A percentile compares a stretch with the other conserved stretches of the same genome.
These are phyloP conservation scores for Malus fusca DNA, from an alignment of 306 rosid genomes.

Conservation along the genomic window DNA sequence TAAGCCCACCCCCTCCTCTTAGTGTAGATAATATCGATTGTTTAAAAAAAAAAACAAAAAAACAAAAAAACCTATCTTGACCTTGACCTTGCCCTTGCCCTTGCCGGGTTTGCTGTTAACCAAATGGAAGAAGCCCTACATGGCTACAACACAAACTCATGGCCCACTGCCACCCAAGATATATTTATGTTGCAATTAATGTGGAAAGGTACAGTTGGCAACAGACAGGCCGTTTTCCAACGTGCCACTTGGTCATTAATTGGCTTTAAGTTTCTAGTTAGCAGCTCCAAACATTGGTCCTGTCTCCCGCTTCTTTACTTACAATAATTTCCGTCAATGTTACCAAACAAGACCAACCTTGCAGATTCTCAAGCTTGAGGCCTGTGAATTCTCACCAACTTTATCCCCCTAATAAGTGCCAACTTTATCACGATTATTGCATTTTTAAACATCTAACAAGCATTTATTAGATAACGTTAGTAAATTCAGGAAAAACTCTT, in stretches of 20 bases:
- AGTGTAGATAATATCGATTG: too few relatives aligned
- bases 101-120: too few relatives aligned
- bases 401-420: too few relatives aligned
- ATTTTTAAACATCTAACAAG: neutral
- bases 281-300: neutral
- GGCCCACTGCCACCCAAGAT: neutral
- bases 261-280: neutral
- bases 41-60: too few relatives aligned
- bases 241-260: slow-evolving; percentile 7
- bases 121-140: too few relatives aligned
- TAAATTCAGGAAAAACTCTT: too few relatives aligned
- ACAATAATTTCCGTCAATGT: neutral
- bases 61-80: too few relatives aligned
- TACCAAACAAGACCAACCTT: neutral
- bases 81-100: too few relatives aligned
- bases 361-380: neutral
- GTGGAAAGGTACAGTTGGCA: neutral
- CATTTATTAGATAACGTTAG: too few relatives aligned
- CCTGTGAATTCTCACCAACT: neutral
- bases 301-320: neutral
- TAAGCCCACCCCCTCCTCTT: too few relatives aligned
- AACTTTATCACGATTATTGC: too few relatives aligned
- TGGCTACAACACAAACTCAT: neutral
- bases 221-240: neutral
- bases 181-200: neutral